Evolutionary conservation across 2,329 filamentous ascomycete species (phyloP), one percentile per base, ranked within the genome.

Genomic region (Colletotrichum caudatum): DNA sequence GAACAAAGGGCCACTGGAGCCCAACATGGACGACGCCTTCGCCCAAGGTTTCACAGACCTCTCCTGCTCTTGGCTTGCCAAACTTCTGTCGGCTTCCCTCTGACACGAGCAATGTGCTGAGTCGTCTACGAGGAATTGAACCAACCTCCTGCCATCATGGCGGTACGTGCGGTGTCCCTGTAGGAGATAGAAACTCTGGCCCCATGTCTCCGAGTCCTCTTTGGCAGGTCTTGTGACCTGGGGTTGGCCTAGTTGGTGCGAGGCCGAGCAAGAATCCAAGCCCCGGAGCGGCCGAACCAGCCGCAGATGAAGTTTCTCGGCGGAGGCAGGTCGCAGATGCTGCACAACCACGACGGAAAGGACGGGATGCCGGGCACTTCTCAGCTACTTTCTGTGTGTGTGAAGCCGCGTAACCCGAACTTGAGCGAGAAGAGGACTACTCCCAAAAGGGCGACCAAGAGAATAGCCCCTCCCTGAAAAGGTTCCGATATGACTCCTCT

Each of bases 401-500:
- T 63, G 61, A 74, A 71, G 64, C 74, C 75, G 54, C 74, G 75
- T 70, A 70, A 69, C 71, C 75, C 72, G 65, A 76, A 75, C 62
- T 67, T 76, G 56, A 75, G 69, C 46, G 53, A 74, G 69, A 78
- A 76, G 20, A 75, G 69, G 65, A 66, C 77, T 65, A 79, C 67
- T 68, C 77, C 76, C 16, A 77, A 69, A 12, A 74, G 57, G 66
- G 75, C 75, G 73, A 77, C 77, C 59, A 75, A 75, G 62, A 79
- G 35, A 60, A 80, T 77, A 56, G 73, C 69, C 51, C 77, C 76
- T 67, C 75, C 76, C 72, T 78, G 78, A 59, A 77, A 72, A 62
- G 76, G 77, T 72, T 76, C 75, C 66, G 73, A 75, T 41, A 77
- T 73, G 51, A 74, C 66, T 71, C 76, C 79, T 74, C 77, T 75